These are phyloP conservation scores for Hortaea sp. DNA, from an alignment of 2,329 filamentous ascomycete species.

Conservation along the genomic window DNA sequence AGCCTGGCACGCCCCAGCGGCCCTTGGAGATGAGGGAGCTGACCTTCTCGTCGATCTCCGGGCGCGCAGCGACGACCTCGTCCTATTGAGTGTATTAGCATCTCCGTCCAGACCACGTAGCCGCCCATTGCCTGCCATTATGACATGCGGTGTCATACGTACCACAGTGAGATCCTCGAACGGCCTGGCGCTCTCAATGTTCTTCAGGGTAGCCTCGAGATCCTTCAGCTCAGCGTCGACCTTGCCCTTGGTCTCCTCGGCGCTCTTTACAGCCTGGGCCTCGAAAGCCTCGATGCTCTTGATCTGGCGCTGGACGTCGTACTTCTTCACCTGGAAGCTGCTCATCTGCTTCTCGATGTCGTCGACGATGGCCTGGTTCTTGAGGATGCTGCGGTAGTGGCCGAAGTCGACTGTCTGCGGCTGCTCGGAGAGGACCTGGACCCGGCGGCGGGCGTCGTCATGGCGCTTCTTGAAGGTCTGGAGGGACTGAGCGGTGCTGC, in stretches of 20 bases:
- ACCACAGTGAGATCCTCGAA: conserved; percentile 97
- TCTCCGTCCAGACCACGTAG: background rate
- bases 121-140: background rate
- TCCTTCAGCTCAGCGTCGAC: conserved; percentile 93
- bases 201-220: conserved; percentile 86
- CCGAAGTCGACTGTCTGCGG: conserved; percentile 83
- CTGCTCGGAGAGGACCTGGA: conserved; percentile 73
- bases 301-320: conserved; percentile 87
- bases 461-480: conserved; percentile 99
- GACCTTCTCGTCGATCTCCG: conserved; percentile 96
- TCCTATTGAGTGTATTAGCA: conserved; percentile 49
- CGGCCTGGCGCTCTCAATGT: conserved; percentile 90
- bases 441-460: conserved; percentile 93
- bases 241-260: conserved; percentile 90
- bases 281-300: conserved; percentile 98
- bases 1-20: conserved; percentile 95
- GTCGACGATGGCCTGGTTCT: conserved; percentile 91
- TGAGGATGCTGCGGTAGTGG: conserved; percentile 82
- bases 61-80: conserved; percentile 85
- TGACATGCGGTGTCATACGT: conserved; percentile 39
- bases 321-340: conserved; percentile 81
- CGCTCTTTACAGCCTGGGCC: conserved; percentile 92
- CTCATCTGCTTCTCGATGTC: conserved; percentile 96
- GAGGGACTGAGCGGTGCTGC: conserved; percentile 83
- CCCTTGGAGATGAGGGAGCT: conserved; percentile 91